Conservation (phyloP, 2,329 filamentous ascomycete genomes). For the Fusarium nygamai region DNA sequence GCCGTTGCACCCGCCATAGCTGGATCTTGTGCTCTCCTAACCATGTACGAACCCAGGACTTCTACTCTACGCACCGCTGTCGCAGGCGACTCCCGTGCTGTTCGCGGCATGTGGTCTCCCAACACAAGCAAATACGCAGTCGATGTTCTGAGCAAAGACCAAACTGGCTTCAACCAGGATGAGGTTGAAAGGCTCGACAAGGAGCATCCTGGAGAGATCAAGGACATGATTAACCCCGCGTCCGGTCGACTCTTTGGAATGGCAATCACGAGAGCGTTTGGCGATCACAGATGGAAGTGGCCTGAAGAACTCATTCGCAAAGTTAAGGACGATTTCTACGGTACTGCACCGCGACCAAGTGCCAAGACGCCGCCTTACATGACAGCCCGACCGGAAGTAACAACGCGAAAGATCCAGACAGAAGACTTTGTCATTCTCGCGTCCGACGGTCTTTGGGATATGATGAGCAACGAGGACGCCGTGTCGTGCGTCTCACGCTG, state of each 20-base stretch:
- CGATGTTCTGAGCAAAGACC: conserved; percentile 68
- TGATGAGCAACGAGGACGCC: conserved; percentile 65
- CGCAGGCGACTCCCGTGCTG: conserved; percentile 73
- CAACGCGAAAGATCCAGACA: conserved; percentile 61
- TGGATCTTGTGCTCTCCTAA: conserved; percentile 72
- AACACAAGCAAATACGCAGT: conserved; percentile 58
- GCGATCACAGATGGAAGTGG: conserved; percentile 77
- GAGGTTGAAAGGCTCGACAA: conserved; percentile 65
- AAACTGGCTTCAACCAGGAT: conserved; percentile 69
- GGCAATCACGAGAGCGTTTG: conserved; percentile 72
- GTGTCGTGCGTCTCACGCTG: conserved; percentile 67
- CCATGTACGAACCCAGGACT: conserved; percentile 66
- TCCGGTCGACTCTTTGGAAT: conserved; percentile 70
- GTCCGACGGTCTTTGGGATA: conserved; percentile 74
- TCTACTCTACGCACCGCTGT: conserved; percentile 70
- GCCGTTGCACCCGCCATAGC: conserved; percentile 51
- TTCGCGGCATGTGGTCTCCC: conserved; percentile 62
- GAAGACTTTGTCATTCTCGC: conserved; percentile 71
- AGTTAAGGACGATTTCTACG: conserved; percentile 58
- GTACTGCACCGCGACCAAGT: conserved; percentile 55
- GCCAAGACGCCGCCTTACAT: conserved; percentile 71
- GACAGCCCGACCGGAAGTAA: conserved; percentile 73
- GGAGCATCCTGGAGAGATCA: conserved; percentile 71
- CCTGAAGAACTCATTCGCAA: conserved; percentile 53
- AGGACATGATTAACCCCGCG: conserved; percentile 58